phyloP scores from a whole-genome alignment of 1,284 basidiomycete species.

The Termitomyces sp. region DNA sequence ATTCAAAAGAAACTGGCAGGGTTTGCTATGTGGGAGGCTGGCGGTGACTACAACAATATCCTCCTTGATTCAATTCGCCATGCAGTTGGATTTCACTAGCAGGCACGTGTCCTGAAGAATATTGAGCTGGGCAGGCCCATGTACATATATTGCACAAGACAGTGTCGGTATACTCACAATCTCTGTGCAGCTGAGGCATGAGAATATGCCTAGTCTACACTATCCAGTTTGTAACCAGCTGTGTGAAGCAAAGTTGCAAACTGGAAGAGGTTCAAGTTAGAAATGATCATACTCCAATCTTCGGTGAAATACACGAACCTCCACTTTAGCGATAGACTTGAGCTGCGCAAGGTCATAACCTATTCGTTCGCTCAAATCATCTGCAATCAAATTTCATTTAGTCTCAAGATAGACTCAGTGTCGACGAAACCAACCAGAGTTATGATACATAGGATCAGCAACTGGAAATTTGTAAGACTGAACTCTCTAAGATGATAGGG shows the following conservation, averaged over 20 bases:
- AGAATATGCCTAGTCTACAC: neutral
- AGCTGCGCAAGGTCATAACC: constrained; percentile 82
- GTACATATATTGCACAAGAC: neutral
- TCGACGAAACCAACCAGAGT: constrained; percentile 48
- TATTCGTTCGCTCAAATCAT: constrained; percentile 70
- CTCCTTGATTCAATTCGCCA: constrained; percentile 36
- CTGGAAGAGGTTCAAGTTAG: constrained; percentile 23
- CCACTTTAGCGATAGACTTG: constrained; percentile 78
- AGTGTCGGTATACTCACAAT: neutral
- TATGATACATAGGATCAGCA: constrained; percentile 83
- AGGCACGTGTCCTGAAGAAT: neutral
- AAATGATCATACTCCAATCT: neutral
- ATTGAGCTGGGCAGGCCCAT: neutral
- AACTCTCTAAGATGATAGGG: neutral
- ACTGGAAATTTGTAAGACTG: constrained; percentile 34
- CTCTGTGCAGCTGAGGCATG: neutral
- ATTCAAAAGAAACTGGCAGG: constrained; percentile 40
- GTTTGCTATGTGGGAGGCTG: constrained; percentile 53
- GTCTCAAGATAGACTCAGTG: neutral
- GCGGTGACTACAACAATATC: constrained; percentile 46
- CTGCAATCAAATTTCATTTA: constrained; percentile 24
- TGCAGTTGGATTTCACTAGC: constrained; percentile 16
- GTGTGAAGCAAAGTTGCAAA: constrained; percentile 49
- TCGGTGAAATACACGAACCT: constrained; percentile 39
- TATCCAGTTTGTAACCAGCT: constrained; percentile 43